Evolutionary conservation across 306 rosid species (phyloP), one percentile per base, ranked within the genome.

Genomic region (Myrica gale): DNA sequence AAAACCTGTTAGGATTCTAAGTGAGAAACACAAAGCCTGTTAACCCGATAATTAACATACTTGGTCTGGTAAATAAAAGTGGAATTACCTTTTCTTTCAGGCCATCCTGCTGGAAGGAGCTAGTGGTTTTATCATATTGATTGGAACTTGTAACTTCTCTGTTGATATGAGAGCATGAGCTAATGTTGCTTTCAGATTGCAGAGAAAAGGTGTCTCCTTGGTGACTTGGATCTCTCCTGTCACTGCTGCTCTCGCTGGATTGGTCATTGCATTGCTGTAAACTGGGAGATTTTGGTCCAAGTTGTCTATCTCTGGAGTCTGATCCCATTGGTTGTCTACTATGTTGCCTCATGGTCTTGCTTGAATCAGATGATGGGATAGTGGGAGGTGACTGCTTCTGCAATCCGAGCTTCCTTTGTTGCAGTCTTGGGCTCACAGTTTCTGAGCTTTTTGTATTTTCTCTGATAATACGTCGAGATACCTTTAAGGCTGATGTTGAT

Each of bases 311-410:
- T 47, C 87, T 62, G 73, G 89, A 83, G 73, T 76, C 60, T 21
- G 83, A 70, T 47, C 84, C 89, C 52, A 75, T 60, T 51, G 68
- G 63, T 65, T 80, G 85, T 71, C 78, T 73, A 17, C 72, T 80
- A 71, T 74, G 26, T 50, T 83, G 85, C 68, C 82, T 89, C 78
- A 79, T 85, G 43, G 67, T 75, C 79, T 80, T 69, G 77, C 82
- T 74, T 81, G 94, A 81, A 78, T 82, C 85, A 42, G 87, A 85
- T 50, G 84, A 72, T 65, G 87, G 61, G 74, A 71, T 79, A 72
- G 68, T 53, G 19, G 86, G 88, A 43, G 77, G 77, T 47, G 93
- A 86, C 80, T 85, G 87, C 87, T 83, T 91, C 72, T 90, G 96
- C 84, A 84, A 53, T 42, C 85, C 92, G 74, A 82, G 76, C 81